Conservation (phyloP, 495 filamentous ascomycete species). For the Lasiosphaeriaceae sp. region DNA sequence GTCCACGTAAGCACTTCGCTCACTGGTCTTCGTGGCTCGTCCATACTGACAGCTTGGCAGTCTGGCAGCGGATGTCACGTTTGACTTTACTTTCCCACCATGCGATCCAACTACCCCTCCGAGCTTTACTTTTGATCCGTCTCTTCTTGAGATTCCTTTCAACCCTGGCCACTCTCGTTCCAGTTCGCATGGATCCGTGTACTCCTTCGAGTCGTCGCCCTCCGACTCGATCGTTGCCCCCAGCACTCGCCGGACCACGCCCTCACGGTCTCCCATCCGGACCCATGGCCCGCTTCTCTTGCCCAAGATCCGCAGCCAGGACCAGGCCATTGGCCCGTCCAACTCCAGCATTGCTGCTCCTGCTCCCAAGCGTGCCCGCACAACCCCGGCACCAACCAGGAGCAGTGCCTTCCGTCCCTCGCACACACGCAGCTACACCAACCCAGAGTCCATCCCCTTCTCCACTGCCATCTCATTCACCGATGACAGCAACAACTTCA, state of each 20-base stretch:
- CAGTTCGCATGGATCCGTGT: constrained; percentile 51
- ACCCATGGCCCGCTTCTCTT: constrained; percentile 79
- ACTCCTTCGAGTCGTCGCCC: constrained; percentile 68
- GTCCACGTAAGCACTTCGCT: constrained; percentile 43
- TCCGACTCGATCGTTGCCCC: constrained; percentile 53
- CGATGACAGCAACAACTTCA: constrained; percentile 37
- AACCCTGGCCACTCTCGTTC: constrained; percentile 46
- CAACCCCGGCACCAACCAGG: constrained; percentile 29
- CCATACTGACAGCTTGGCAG: constrained; percentile 30
- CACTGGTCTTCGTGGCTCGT: not conserved
- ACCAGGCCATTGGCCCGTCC: constrained; percentile 59
- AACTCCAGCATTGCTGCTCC: constrained; percentile 18
- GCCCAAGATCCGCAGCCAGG: constrained; percentile 82
- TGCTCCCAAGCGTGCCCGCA: constrained; percentile 39
- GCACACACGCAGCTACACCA: constrained; percentile 64
- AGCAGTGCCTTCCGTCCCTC: constrained; percentile 39
- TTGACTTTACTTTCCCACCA: constrained; percentile 49
- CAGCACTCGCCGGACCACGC: constrained; percentile 68
- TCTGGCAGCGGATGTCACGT: constrained; percentile 49
- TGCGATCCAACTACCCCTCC: constrained; percentile 46
- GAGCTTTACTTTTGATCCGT: constrained; percentile 53
- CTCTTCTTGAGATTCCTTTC: constrained; percentile 47
- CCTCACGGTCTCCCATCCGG: constrained; percentile 67
- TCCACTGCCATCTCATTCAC: constrained; percentile 42
- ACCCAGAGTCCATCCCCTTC: constrained; percentile 54